Evolutionary conservation across 345 rosid genomes (phyloP).

Genomic region (Arabidopsis thaliana): TAIR10.1 NC_003070.9:9850501-9851000

Average conservation of each 20-base stretch:
- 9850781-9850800: constrained; percentile 7
- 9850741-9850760: constrained; percentile 10
- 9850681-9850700: constrained; percentile 1
- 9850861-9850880: not conserved
- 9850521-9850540: constrained; percentile 78
- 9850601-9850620: not conserved
- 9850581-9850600: constrained; percentile 18
- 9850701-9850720: not conserved
- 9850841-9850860: not conserved
- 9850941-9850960: not conserved
- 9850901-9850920: not conserved
- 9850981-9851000: not conserved
- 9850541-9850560: constrained; percentile 73
- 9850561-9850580: constrained; percentile 72
- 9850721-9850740: not conserved
- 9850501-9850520: constrained; percentile 80
- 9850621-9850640: not conserved
- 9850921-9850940: not conserved
- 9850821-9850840: not conserved
- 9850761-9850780: not conserved
- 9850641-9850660: not conserved
- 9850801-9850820: not conserved
- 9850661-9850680: not conserved
- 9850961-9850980: constrained; percentile 1
- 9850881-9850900: not conserved